Percentiles rank a stretch among this genome's conserved stretches.
phyloP scores from a whole-genome alignment of 1,284 basidiomycete species.

The Apiotrichum akiyoshidainum region DNA sequence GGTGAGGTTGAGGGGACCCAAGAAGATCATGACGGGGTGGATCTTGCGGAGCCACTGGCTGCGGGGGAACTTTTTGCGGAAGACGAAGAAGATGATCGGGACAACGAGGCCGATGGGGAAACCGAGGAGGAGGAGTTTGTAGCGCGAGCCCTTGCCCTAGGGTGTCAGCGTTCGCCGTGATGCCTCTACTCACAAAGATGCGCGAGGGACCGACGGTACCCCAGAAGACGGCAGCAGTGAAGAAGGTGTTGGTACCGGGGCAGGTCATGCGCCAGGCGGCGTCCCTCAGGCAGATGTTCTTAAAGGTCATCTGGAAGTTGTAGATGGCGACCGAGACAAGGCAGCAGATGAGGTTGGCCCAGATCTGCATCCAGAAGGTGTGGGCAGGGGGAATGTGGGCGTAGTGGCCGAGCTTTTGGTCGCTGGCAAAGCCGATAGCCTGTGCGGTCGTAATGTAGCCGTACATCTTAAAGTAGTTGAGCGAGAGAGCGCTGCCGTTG shows the following conservation, averaged over 20 bases:
- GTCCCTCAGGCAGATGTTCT: conserved; percentile 8
- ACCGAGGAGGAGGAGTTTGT: conserved; percentile 59
- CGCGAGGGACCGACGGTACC: conserved; percentile 74
- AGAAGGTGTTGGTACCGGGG: conserved; percentile 10
- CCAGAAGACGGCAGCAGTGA: conserved; percentile 61
- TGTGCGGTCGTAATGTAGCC: conserved; percentile 55
- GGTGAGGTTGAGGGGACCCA: conserved; percentile 6
- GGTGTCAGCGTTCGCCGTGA: no score
- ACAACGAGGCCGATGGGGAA: conserved; percentile 70
- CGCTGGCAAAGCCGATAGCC: conserved; percentile 53
- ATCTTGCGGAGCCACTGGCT: conserved; percentile 8
- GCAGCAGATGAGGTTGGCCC: conserved; percentile 60
- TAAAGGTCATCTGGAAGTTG: conserved; percentile 32
- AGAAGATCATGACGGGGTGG: conserved; percentile 13
- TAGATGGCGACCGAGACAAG: conserved; percentile 24
- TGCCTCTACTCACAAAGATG: conserved; percentile 54
- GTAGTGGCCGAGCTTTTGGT: conserved; percentile 54
- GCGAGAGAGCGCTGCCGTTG: conserved; percentile 58
- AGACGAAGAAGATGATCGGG: conserved; percentile 47
- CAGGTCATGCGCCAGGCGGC: conserved; percentile 15
- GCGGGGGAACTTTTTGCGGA: conserved; percentile 11
- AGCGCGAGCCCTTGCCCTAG: conserved; percentile 58
- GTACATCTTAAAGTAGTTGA: conserved; percentile 63
- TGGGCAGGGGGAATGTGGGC: conserved; percentile 32
- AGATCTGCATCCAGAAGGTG: conserved; percentile 67